Conservation (phyloP, 768 basidiomycete species). For the Porpolomopsis calyptriformis region DNA sequence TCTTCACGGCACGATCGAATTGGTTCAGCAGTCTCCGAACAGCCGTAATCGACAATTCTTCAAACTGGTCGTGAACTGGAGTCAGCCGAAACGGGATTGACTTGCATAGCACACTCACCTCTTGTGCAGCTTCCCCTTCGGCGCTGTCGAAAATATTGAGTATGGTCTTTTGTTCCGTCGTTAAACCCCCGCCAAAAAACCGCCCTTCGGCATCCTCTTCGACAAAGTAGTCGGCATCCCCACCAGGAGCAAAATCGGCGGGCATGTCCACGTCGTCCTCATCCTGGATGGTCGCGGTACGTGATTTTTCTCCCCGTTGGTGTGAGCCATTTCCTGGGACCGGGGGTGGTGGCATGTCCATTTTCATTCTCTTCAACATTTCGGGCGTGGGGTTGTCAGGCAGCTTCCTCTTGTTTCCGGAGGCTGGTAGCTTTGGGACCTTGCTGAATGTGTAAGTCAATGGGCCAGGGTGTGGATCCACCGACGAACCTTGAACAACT, state of each 20-base stretch:
- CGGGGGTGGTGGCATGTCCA: slow-evolving; percentile 30
- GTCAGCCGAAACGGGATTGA: slow-evolving; percentile 9
- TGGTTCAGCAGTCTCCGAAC: slow-evolving; percentile 65
- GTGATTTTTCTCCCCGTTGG: slow-evolving; percentile 26
- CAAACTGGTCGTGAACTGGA: slow-evolving; percentile 31
- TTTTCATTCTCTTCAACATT: slow-evolving; percentile 70
- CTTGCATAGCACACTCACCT: slow-evolving; percentile 41
- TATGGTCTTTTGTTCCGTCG: slow-evolving; percentile 88
- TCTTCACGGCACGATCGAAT: slow-evolving; percentile 84
- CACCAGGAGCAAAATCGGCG: slow-evolving; percentile 64
- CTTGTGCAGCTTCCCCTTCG: slow-evolving; percentile 46
- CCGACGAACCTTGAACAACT: slow-evolving; percentile 36
- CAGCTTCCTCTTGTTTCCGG: slow-evolving; percentile 62
- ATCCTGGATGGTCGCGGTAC: slow-evolving; percentile 51
- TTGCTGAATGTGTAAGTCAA: slow-evolving; percentile 16
- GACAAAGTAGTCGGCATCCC: slow-evolving; percentile 80
- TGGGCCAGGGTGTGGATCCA: not conserved
- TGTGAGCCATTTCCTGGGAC: slow-evolving; percentile 6
- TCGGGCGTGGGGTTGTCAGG: slow-evolving; percentile 70
- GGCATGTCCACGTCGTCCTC: slow-evolving; percentile 40
- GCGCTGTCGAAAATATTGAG: slow-evolving; percentile 85
- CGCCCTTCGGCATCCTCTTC: slow-evolving; percentile 91
- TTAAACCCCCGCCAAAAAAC: slow-evolving; percentile 91
- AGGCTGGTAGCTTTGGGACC: slow-evolving; percentile 58
- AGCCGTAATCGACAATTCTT: slow-evolving; percentile 56